Evolutionary conservation across 176 grass and related monocot species (phyloP).

Genomic region (Musa acuminata): DNA sequence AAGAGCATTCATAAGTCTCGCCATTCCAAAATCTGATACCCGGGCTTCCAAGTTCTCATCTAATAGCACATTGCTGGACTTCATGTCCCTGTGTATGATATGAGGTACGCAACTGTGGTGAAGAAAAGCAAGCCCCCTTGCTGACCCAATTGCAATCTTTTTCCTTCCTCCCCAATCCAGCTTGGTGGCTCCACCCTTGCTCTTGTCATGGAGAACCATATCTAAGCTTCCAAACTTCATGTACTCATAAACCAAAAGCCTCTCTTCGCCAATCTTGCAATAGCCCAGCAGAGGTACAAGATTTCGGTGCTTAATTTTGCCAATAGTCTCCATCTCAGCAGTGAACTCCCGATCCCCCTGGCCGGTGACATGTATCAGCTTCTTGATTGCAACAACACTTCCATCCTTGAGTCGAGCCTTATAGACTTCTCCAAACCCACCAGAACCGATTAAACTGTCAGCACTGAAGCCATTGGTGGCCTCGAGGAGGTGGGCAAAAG

Average conservation of each 20-base stretch:
- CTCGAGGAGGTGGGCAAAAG: constrained; percentile 90
- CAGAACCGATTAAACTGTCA: constrained; percentile 72
- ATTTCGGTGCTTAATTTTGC: constrained; percentile 98
- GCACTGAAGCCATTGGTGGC: constrained; percentile 87
- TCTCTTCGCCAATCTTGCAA: constrained; percentile 89
- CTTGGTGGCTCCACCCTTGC: constrained; percentile 23
- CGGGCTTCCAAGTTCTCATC: constrained; percentile 71
- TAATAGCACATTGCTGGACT: constrained; percentile 89
- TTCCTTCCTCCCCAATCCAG: constrained; percentile 80
- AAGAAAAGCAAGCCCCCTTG: constrained; percentile 85
- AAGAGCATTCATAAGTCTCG: constrained; percentile 67
- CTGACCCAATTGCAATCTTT: constrained; percentile 71
- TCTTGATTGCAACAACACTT: constrained; percentile 77
- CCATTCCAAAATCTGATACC: constrained; percentile 93
- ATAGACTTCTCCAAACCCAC: constrained; percentile 93
- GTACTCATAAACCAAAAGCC: constrained; percentile 90
- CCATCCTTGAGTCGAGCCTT: constrained; percentile 89
- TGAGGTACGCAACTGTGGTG: constrained; percentile 97
- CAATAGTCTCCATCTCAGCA: constrained; percentile 95
- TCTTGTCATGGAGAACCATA: constrained; percentile 58
- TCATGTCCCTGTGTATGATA: constrained; percentile 99
- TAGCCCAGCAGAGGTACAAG: constrained; percentile 81
- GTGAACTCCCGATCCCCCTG: constrained; percentile 94
- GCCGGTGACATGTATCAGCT: constrained; percentile 82
- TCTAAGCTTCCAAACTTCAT: constrained; percentile 94